Base-by-base conservation (phyloP, 208 protist genomes). In the Leishmania major region DNA sequence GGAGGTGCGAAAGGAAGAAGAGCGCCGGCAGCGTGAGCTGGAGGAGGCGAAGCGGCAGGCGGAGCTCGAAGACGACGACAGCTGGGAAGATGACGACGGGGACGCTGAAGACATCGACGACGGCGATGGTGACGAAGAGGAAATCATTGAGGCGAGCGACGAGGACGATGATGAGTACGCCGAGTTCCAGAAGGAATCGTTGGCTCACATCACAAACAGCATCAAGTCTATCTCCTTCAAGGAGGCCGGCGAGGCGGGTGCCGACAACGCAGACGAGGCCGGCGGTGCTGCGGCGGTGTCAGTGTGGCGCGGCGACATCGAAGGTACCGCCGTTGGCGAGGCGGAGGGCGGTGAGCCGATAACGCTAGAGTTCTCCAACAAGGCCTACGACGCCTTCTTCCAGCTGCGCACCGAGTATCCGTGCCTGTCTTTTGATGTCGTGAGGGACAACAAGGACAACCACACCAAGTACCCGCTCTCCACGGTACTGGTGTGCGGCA, bases 401-500 rank as follows among this genome's bases (percentile, higher is more conserved):
- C 95, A 96, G 89, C 89, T 98, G 55, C 92, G 92, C 79, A 96
- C 90, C 62, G 93, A 98, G 88, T 98, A 95, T 74, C 95, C 95
- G 17, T 98, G 88, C 79, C 88, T 98, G 45, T 98, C 95, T 49
- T 98, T 98, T 80, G 93, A 96, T 60, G 80, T 98, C 1, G 75
- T 96, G 40, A 81, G 81, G 28, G 93, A 98, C 87, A 84, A 79
- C 28, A 90, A 95, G 62, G 85, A 89, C 45, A 84, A 89, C 85
- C 86, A 88, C 78, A 95, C 89, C 77, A 91, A 87, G 73, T 99
- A 98, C 86, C 99, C 99, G 15, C 90, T 99, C 57, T 97, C 96
- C 7, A 89, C 93, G 59, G 97, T 96, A 77, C 81, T 98, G 8
- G 97, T 99, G 13, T 99, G 97, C 64, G 99, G 99, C 79, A 99